Evolutionary conservation across 2,329 filamentous ascomycete genomes (phyloP).

Genomic region (Gaeumannomyces sp.): DNA sequence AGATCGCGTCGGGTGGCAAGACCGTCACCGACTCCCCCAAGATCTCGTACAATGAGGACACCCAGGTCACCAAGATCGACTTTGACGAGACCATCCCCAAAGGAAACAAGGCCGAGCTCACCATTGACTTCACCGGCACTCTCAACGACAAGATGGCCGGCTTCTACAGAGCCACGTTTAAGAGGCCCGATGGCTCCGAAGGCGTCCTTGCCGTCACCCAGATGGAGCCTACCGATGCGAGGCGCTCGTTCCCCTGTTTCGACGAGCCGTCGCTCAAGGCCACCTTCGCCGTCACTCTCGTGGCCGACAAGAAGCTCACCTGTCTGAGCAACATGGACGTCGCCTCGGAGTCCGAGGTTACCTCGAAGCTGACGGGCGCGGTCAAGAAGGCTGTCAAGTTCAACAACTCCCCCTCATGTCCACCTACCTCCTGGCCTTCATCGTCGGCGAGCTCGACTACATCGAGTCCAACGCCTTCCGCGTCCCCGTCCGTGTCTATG

Average conservation of each 20-base stretch:
- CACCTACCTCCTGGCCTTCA: slow-evolving; percentile 89
- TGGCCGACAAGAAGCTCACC: slow-evolving; percentile 85
- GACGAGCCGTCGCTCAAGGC: slow-evolving; percentile 94
- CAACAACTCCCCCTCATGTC: slow-evolving; percentile 90
- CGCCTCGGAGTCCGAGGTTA: slow-evolving; percentile 67
- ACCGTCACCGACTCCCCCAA: slow-evolving; percentile 54
- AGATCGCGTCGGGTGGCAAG: slow-evolving; percentile 54
- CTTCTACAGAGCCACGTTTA: slow-evolving; percentile 89
- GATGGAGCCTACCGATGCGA: slow-evolving; percentile 93
- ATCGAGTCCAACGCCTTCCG: slow-evolving; percentile 90
- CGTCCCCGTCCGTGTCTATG: slow-evolving; percentile 88
- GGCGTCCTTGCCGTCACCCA: slow-evolving; percentile 86
- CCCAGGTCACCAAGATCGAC: slow-evolving; percentile 74
- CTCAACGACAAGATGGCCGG: slow-evolving; percentile 88
- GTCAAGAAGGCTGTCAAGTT: slow-evolving; percentile 85
- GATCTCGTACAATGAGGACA: slow-evolving; percentile 69
- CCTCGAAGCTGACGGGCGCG: slow-evolving; percentile 53
- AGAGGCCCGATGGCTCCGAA: slow-evolving; percentile 69
- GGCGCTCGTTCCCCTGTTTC: slow-evolving; percentile 91
- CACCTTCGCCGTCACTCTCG: slow-evolving; percentile 81
- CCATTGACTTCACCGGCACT: slow-evolving; percentile 68
- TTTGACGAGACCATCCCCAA: slow-evolving; percentile 68
- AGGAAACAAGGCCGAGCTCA: slow-evolving; percentile 70
- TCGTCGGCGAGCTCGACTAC: slow-evolving; percentile 88
- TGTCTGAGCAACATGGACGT: slow-evolving; percentile 98